These are phyloP conservation scores for Parathielavia appendiculata DNA, from an alignment of 495 filamentous ascomycete species.

Conservation along the genomic window DNA sequence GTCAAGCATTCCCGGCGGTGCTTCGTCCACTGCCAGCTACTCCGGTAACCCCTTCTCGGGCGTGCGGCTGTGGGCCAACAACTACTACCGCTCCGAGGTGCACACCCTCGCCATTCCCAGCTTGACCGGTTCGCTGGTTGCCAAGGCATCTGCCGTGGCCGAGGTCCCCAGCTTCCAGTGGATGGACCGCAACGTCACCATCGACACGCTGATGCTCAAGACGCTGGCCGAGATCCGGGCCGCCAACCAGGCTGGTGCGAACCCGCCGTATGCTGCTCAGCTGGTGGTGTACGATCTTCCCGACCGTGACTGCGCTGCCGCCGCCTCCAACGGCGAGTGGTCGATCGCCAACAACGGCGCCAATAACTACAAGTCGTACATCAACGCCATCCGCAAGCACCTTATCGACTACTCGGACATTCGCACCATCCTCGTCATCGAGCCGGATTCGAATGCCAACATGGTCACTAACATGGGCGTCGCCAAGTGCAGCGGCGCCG, in stretches of 20 bases:
- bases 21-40: slow-evolving; percentile 31
- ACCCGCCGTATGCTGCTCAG: slow-evolving; percentile 29
- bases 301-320: slow-evolving; percentile 71
- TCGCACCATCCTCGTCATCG: slow-evolving; percentile 52
- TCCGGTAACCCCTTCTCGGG: slow-evolving; percentile 52
- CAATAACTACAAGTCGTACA: slow-evolving; percentile 65
- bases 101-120: slow-evolving; percentile 48
- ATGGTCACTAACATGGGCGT: slow-evolving; percentile 69
- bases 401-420: slow-evolving; percentile 51
- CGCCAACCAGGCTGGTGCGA: slow-evolving; percentile 50
- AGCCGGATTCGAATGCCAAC: slow-evolving; percentile 78
- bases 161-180: slow-evolving; percentile 68
- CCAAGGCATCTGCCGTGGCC: slow-evolving; percentile 52
- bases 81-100: slow-evolving; percentile 55
- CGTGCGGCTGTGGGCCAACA: slow-evolving; percentile 52
- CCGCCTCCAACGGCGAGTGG: slow-evolving; percentile 72
- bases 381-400: slow-evolving; percentile 59
- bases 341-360: slow-evolving; percentile 51
- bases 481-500: slow-evolving; percentile 58
- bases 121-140: slow-evolving; percentile 34
- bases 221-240: slow-evolving; percentile 52
- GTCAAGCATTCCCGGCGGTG: slow-evolving; percentile 17
- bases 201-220: slow-evolving; percentile 50
- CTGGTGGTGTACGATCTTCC: slow-evolving; percentile 74
- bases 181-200: slow-evolving; percentile 57